Evolutionary conservation across 1,284 basidiomycete genomes (phyloP).

Genomic region (Agaricales sp.): DNA sequence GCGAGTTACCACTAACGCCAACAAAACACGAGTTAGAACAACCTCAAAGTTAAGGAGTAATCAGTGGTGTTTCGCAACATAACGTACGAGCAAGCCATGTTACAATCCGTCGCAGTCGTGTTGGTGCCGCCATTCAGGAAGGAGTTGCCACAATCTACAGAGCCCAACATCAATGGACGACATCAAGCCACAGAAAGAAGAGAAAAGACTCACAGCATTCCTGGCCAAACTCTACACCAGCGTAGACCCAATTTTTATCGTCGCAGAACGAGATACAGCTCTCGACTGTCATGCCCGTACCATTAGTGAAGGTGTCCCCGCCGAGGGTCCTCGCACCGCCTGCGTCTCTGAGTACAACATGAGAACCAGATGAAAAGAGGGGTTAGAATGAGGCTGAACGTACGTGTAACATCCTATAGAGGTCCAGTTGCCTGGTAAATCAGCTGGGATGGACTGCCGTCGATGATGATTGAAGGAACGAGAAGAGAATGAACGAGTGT

Average conservation of each 20-base stretch:
- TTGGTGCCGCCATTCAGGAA: conserved; percentile 36
- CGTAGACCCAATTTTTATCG: conserved; percentile 38
- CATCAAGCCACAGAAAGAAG: neutral
- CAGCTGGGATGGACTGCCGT: conserved; percentile 24
- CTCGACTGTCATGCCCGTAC: conserved; percentile 52
- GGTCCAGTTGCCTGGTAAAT: conserved; percentile 44
- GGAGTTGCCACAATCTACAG: conserved; percentile 50
- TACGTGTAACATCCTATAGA: conserved; percentile 57
- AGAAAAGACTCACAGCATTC: conserved; percentile 45
- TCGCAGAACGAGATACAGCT: conserved; percentile 54
- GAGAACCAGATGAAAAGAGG: conserved; percentile 3
- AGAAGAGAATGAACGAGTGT: conserved; percentile 13
- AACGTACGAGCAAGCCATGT: conserved; percentile 37
- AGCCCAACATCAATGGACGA: neutral
- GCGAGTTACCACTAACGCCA: conserved; percentile 29
- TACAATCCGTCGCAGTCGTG: conserved; percentile 43
- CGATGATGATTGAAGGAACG: conserved; percentile 21
- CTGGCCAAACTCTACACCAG: conserved; percentile 47
- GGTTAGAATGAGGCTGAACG: conserved; percentile 14
- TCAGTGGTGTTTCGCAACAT: neutral
- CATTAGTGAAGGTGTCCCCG: conserved; percentile 30
- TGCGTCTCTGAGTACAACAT: conserved; percentile 32
- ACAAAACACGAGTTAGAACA: neutral
- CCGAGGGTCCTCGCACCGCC: conserved; percentile 40
- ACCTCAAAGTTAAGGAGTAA: neutral